Evolutionary conservation across 495 filamentous ascomycete genomes (phyloP).

Genomic region (Penicillium steckii): DNA sequence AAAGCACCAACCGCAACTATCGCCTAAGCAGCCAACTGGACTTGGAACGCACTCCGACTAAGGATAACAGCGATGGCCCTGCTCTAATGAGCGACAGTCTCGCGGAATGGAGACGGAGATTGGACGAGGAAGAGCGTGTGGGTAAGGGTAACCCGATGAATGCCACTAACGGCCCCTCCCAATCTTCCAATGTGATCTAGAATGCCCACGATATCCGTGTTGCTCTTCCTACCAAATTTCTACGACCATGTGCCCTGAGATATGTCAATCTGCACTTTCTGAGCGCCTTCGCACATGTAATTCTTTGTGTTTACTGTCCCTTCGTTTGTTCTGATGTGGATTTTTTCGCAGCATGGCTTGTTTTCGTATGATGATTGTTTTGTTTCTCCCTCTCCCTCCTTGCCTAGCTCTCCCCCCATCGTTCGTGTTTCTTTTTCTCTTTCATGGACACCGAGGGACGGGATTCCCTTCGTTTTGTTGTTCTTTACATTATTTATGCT

Average conservation of each 20-base stretch:
- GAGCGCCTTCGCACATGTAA: constrained; percentile 24
- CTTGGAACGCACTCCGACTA: constrained; percentile 67
- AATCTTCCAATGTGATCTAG: constrained; percentile 38
- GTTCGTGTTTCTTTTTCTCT: constrained; percentile 9
- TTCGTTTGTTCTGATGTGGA: constrained; percentile 10
- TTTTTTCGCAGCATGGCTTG: constrained; percentile 15
- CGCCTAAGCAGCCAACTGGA: constrained; percentile 83
- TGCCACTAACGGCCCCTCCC: constrained; percentile 17
- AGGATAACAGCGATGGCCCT: constrained; percentile 45
- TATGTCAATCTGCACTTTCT: constrained; percentile 23
- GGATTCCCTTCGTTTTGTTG: constrained; percentile 22
- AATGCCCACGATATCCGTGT: constrained; percentile 1
- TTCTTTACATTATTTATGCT: no score
- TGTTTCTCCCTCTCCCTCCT: no score
- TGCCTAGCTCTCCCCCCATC: neutral
- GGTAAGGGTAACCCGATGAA: constrained; percentile 30
- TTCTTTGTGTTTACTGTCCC: constrained; percentile 2
- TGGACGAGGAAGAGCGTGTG: constrained; percentile 62
- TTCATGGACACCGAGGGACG: constrained; percentile 12
- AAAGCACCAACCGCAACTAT: constrained; percentile 92
- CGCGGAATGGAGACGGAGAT: constrained; percentile 70
- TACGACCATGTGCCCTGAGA: constrained; percentile 27
- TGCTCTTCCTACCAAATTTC: constrained; percentile 1
- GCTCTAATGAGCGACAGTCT: constrained; percentile 62
- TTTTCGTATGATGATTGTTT: constrained; percentile 21